Conservation (phyloP, 2,329 filamentous ascomycete species). For the Zymoseptoria tritici region DNA sequence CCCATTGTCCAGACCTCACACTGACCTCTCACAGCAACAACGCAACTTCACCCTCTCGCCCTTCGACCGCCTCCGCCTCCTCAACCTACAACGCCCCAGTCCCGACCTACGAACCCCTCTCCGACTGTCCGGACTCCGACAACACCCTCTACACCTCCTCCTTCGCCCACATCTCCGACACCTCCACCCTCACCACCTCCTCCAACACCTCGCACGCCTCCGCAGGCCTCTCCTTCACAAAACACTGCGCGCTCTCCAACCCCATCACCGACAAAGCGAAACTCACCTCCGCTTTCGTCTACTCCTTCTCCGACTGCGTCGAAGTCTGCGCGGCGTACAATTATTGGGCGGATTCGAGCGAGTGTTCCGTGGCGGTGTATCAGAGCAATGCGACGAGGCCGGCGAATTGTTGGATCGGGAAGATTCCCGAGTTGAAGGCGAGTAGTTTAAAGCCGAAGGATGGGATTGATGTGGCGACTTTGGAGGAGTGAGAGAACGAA, state of each 20-base stretch:
- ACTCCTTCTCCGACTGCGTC: slow-evolving; percentile 31
- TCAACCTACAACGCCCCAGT: slow-evolving; percentile 24
- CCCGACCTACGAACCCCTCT: slow-evolving; percentile 28
- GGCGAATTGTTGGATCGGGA: slow-evolving; percentile 28
- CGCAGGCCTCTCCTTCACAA: slow-evolving; percentile 25
- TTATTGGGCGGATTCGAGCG: slow-evolving; percentile 13
- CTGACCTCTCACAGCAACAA: slow-evolving; percentile 14
- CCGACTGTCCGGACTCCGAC: slow-evolving; percentile 27
- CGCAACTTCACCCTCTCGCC: slow-evolving; percentile 9
- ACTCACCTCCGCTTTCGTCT: slow-evolving; percentile 28
- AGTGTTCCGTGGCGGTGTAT: slow-evolving; percentile 30
- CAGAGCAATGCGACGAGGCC: slow-evolving; percentile 20
- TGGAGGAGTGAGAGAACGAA: slow-evolving; percentile 7
- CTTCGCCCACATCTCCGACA: slow-evolving; percentile 10
- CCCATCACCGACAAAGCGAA: slow-evolving; percentile 19
- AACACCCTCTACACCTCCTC: slow-evolving; percentile 26
- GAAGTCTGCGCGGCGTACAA: slow-evolving; percentile 30
- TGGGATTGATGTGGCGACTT: slow-evolving; percentile 21
- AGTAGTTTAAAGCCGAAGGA: slow-evolving; percentile 10
- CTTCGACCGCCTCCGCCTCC: slow-evolving; percentile 9
- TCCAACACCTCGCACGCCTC: slow-evolving; percentile 1
- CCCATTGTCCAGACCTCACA: neutral
- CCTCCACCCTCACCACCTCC: neutral
- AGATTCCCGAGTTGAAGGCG: slow-evolving; percentile 9
- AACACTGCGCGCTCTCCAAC: slow-evolving; percentile 27